A percentile compares a stretch with the other conserved stretches of the same genome.
Evolutionary conservation across 176 grass and related monocot genomes (phyloP).

Genomic region (Thinopyrum elongatum): DNA sequence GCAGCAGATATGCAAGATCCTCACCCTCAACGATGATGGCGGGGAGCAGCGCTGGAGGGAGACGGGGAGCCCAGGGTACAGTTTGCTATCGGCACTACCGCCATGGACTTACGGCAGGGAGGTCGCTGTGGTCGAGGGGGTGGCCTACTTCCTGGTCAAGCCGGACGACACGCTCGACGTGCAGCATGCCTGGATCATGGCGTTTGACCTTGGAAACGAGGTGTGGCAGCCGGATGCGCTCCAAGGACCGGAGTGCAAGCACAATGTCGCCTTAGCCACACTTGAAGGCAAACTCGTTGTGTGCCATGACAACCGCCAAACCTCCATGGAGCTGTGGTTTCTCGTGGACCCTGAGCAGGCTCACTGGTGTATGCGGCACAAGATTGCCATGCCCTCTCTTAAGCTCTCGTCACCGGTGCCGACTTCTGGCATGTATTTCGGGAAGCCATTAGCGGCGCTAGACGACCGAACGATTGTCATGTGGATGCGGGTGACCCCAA

Average conservation of each 20-base stretch:
- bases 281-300: not conserved
- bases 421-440: not conserved
- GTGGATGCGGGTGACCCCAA: not conserved
- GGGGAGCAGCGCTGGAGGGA: not conserved
- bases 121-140: not conserved
- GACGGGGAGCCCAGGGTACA: not conserved
- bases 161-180: not conserved
- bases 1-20: not conserved
- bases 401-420: not conserved
- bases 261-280: not conserved
- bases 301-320: not conserved
- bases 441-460: not conserved
- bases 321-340: not conserved
- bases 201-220: not conserved
- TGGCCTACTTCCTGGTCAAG: not conserved
- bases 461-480: not conserved
- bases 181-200: not conserved
- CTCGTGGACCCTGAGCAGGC: not conserved
- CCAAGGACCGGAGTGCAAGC: not conserved
- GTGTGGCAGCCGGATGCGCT: not conserved
- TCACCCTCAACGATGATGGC: not conserved
- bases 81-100: too few species aligned
- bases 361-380: not conserved
- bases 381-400: not conserved
- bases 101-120: not conserved